Evolutionary conservation across 768 basidiomycete species (phyloP), one percentile per base, ranked within the genome.

Genomic region (Lentinus tigrinus): DNA sequence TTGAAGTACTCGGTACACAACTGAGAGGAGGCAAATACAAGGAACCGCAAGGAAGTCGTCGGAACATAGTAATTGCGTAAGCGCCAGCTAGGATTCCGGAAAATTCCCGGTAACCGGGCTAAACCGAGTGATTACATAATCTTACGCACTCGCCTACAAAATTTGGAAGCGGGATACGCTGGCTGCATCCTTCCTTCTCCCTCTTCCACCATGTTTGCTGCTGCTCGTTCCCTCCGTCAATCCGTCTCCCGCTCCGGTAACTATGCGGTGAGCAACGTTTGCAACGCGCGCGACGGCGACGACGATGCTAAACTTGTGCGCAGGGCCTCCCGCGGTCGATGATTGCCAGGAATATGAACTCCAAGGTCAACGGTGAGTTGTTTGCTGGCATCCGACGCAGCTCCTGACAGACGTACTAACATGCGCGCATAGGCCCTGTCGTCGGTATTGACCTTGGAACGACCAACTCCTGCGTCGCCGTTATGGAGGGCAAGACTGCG

Each of bases 371-470:
- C 62, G 95, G 91, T 91, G 61, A 40, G 85, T 72, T n/a, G 34
- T 49, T 36, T 14, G 49, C 39, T 47, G 46, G n/a, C 36, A 37
- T 39, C 24, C 39, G 42, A 42, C 26, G 16, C 23, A 11, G 36
- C 54, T 48, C 24, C 16, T 37, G 50, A 31, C 42, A 4, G 28
- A 17, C 7, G 11, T 26, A 11, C 34, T 56, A 28, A 52, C 44
- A 50, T 37, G 50, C 28, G 46, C 27, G 4, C 10, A 28, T 34
- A 88, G 91, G 90, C 62, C 92, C 94, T 51, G 93, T 97, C 58
- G 81, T 95, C 73, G 93, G 95, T 79, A 98, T 98, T 79, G 95
- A 98, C 78, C 81, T 98, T 79, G 95, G 94, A 39, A 93, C 91
- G 38, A 93, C 92, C 28, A 92, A 93, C 74, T 94, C 92, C 48